Base-by-base conservation (phyloP, 2,329 filamentous ascomycete genomes). In the Paecilomyces dactylethromorphus region DNA sequence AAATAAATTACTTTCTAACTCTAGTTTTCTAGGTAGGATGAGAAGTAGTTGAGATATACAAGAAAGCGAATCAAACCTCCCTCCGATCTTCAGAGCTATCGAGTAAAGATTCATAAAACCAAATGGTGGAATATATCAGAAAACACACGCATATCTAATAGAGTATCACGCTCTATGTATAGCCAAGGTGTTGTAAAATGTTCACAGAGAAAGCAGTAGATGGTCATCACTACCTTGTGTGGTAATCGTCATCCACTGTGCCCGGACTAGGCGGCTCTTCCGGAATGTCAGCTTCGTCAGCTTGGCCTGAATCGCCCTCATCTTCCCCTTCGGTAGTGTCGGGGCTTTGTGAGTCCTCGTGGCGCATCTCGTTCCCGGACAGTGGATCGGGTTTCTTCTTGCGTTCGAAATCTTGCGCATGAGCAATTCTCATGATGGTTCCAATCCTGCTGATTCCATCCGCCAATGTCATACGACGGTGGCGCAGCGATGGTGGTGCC, bases 361-460 rank as follows among this genome's bases (percentile, higher is more conserved):
- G 68, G 3, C 72, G 67, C 6, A 74, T 69, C 31, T 67, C 69
- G 18, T 72, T 71, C 8, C 69, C 71, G 3, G 69, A 68, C 13
- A 78, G 70, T 12, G 78, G 69, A 35, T 79, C 78, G 0, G 81
- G 80, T 29, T 79, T 82, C 62, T 85, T 82, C 71, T 85, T 89
- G 78, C 94, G 89, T 75, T 95, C 90, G 71, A 97, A 97, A 75
- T 97, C 93, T 72, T 96, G 89, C 61, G 85, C 88, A 72, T 97
- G 94, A 5, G 93, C 93, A 61, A 87, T 83, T 3, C 91, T 89
- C 64, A 97, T 81, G n/a, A 92, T 86, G 13, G 82, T 85, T 4
- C 84, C 85, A 12, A 87, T 81, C 1, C 82, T 76, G n/a, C 74
- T 74, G 11, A 85, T 74, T 7, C 75, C 79, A 22, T 65, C 64